Evolutionary conservation across 179 eudicot genomes (phyloP), one percentile per base, ranked within the genome.

Genomic region (Actinidia chinensis): DNA sequence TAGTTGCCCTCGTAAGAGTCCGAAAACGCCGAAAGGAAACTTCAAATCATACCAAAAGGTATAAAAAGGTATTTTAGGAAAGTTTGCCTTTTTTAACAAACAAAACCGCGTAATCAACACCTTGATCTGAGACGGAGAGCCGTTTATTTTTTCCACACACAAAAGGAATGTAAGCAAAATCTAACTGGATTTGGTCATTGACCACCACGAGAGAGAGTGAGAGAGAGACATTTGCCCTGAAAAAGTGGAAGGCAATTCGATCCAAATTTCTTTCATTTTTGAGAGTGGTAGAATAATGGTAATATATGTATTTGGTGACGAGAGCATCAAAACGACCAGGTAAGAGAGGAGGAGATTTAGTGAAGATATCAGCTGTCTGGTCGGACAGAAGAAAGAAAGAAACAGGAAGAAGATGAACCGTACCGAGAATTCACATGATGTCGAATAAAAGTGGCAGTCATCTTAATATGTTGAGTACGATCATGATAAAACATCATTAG

Each of bases 81-180:
- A 44, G 52, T n/a, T 68, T 11, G 18, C 63, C 51, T 60, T 70
- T 82, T 59, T 78, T 50, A 66, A 78, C 82, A 59, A 82, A 69
- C 68, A 74, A 78, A 78, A 82, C 71, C 85, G 85, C 85, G 85
- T 82, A 79, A 79, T 18, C 18, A 60, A 74, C 79, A 82, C 64
- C 73, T 75, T 55, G 20, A 73, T 52, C 71, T 51, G 44, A 18
- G 6, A 36, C 14, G 17, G 28, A 47, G 36, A 40, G 48, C 71
- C 75, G 61, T 67, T 78, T 65, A 68, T 68, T 68, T 68, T 33
- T 68, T 10, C 48, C 40, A 18, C 28, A 33, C 56, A 15, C 61
- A 33, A 63, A 75, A 50, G 59, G 56, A 25, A 22, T 63, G 5
- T 25, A 33, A 42, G 12, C 12, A 61, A 66, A 51, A 51, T 76